Conservation (phyloP, 2,329 filamentous ascomycete species). For the Fusarium avenaceum region DNA sequence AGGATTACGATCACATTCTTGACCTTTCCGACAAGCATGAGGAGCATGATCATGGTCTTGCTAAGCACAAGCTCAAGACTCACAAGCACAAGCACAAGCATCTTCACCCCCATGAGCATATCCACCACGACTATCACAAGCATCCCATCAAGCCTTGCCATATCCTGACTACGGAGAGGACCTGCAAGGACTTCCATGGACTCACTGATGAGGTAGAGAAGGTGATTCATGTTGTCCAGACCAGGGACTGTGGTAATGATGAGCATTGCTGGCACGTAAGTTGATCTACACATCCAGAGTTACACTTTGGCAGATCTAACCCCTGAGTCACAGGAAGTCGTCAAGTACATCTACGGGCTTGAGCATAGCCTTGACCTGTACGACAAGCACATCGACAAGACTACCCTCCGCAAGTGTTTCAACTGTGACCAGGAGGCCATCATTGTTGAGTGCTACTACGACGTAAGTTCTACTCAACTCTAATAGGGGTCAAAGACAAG, state of each 20-base stretch:
- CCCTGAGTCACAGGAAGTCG: constrained; percentile 30
- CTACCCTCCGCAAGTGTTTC: constrained; percentile 46
- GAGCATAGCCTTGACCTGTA: constrained; percentile 49
- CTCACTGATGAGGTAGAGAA: constrained; percentile 45
- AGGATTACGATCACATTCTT: background rate
- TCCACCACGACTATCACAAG: constrained; percentile 33
- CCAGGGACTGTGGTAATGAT: constrained; percentile 34
- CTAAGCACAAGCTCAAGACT: constrained; percentile 24
- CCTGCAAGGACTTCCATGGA: constrained; percentile 45
- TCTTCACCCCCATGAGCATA: constrained; percentile 32
- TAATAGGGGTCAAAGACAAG: background rate
- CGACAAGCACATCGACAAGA: constrained; percentile 48
- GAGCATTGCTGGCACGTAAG: constrained; percentile 47
- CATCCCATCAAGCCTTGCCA: constrained; percentile 35
- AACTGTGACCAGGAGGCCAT: constrained; percentile 43
- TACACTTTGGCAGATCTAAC: constrained; percentile 20
- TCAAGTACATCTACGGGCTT: constrained; percentile 45
- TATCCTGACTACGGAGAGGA: constrained; percentile 38
- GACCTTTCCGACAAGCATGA: background rate
- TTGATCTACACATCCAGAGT: background rate
- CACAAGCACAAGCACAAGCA: constrained; percentile 33
- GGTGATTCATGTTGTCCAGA: constrained; percentile 40
- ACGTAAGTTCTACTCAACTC: constrained; percentile 23
- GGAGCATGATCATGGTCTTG: constrained; percentile 25
- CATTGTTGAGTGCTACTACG: constrained; percentile 48